Evolutionary conservation across 139 green algal species (phyloP), one percentile per base, ranked within the genome.

Genomic region (Astrephomene gubernaculifera): DNA sequence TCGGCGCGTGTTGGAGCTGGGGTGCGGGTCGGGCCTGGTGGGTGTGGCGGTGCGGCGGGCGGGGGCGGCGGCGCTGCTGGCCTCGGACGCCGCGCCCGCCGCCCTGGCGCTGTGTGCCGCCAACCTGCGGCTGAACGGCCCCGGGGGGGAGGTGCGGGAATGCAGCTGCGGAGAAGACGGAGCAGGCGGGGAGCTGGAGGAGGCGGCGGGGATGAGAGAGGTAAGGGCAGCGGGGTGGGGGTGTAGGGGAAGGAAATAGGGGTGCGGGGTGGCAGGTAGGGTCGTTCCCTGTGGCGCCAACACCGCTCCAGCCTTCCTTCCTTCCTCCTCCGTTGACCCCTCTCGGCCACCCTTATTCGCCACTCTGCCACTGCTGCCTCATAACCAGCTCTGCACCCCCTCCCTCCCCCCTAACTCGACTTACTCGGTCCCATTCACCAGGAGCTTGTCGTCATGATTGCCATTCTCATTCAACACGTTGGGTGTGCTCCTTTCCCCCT

Each of bases 61-160:
- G 9, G 84, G 88, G 2, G 89, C 90, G 1, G 25, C 14, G 22
- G 10, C 19, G 29, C 52, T 96, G 52, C 36, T 90, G n/a, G 85
- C 92, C 10, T 96, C 93, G 1, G 95, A 98, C 72, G 94, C 92
- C 52, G 87, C 96, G 76, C 44, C 69, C 1, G 61, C 87, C 19
- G 81, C 94, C 1, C 41, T 97, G 4, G 61, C 74, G 25, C 97
- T 97, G 82, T 96, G 92, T 78, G 52, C 60, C 17, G 36, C 70
- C 29, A 98, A 98, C 76, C 61, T 97, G 72, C 12, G 17, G 7
- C 65, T 93, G 14, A 98, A 98, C 49, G 69, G 84, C 8, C 36
- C 52, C 27, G 35, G 19, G 43, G 1, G 9, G 41, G 61, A 17
- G 27, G 43, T 54, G 41, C 19, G 60, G 44, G 36, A 65, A 33